Evolutionary conservation across 805 yeast genomes (phyloP).

Genomic region (Myxozyma monticola): DNA sequence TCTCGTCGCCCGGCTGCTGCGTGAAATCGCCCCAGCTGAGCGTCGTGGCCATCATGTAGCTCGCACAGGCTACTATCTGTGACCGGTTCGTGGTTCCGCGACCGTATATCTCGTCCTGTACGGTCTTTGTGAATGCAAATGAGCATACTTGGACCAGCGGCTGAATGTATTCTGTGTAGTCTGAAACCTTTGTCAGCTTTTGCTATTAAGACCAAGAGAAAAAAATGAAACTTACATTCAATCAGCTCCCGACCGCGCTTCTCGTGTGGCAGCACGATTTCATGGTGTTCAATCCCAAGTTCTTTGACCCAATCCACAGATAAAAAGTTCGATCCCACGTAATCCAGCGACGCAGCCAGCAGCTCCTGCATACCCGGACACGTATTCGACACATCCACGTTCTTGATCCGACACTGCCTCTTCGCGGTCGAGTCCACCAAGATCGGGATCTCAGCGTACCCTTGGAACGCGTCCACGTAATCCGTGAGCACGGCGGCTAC

Average conservation of each 20-base stretch:
- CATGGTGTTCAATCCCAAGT: slow-evolving; percentile 1
- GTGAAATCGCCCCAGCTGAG: slow-evolving; percentile 6
- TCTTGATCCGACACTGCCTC: no score
- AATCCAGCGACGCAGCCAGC: slow-evolving; percentile 16
- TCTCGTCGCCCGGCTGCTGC: slow-evolving; percentile 1
- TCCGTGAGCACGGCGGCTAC: not conserved
- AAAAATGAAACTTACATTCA: slow-evolving; percentile 4
- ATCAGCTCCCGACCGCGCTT: slow-evolving; percentile 1
- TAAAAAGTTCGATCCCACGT: slow-evolving; percentile 14
- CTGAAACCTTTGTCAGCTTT: not conserved
- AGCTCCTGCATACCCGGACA: slow-evolving; percentile 8
- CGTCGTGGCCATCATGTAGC: slow-evolving; percentile 8
- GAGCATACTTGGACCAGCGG: slow-evolving; percentile 9
- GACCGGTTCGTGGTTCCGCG: not conserved
- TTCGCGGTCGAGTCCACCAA: not conserved
- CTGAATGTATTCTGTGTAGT: slow-evolving; percentile 7
- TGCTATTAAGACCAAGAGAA: not conserved
- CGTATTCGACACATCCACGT: not conserved
- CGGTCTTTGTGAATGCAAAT: slow-evolving; percentile 4
- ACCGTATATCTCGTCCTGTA: slow-evolving; percentile 9
- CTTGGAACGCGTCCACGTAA: not conserved
- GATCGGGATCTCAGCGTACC: not conserved
- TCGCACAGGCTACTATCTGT: slow-evolving; percentile 16
- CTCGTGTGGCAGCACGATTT: not conserved
- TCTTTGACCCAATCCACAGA: slow-evolving; percentile 14